Percentiles rank a stretch among this genome's conserved stretches.
Evolutionary conservation across 2,329 filamentous ascomycete genomes (phyloP).

Genomic region (Aspergillus transmontanensis): DNA sequence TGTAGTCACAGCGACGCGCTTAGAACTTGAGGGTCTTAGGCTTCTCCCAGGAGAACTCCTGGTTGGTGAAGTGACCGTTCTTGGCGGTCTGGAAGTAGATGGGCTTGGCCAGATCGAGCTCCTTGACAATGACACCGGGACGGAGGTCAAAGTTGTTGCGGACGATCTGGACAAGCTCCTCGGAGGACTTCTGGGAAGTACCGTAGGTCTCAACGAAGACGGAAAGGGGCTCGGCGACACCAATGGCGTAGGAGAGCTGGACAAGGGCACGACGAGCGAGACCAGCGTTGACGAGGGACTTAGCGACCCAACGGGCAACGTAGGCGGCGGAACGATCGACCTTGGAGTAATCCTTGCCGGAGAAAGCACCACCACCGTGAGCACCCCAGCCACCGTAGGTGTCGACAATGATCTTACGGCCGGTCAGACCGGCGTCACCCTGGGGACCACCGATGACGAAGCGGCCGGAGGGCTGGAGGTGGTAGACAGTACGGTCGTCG

Average conservation of each 20-base stretch:
- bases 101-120: constrained; percentile 90
- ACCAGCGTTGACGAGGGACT: constrained; percentile 88
- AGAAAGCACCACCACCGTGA: constrained; percentile 99
- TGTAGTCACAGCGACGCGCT: constrained; percentile 36
- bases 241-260: constrained; percentile 98
- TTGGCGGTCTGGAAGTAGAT: constrained; percentile 99
- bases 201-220: constrained; percentile 98
- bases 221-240: constrained; percentile 95
- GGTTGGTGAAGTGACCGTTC: constrained; percentile 99
- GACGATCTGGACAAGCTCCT: constrained; percentile 95
- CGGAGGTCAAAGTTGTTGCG: constrained; percentile 95
- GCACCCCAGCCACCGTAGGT: constrained; percentile 99
- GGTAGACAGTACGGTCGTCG: constrained; percentile 91
- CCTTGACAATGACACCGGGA: constrained; percentile 97
- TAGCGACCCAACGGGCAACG: constrained; percentile 97
- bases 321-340: constrained; percentile 98
- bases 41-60: constrained; percentile 97
- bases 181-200: constrained; percentile 83
- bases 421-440: constrained; percentile 97
- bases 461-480: constrained; percentile 96
- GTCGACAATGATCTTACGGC: constrained; percentile 99
- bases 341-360: constrained; percentile 99
- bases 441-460: constrained; percentile 99
- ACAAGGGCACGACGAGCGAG: constrained; percentile 91
- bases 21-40: constrained; percentile 94